Base-by-base conservation (phyloP, 2,329 filamentous ascomycete genomes). In the Xylogone sp. region DNA sequence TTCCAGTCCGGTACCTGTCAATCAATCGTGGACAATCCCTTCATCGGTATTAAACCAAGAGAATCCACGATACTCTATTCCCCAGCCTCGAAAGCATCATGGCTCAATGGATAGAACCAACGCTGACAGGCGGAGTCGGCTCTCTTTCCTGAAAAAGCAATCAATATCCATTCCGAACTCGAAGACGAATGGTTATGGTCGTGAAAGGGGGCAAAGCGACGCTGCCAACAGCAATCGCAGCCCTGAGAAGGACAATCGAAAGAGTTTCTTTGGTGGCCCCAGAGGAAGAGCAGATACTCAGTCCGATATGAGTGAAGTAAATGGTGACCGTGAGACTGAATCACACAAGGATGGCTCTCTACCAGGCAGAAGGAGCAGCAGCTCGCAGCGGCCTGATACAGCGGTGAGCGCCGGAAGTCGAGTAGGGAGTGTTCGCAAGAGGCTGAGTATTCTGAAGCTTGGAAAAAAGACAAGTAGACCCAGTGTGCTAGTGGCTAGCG, bases 391-490 rank as follows among this genome's bases (percentile, higher is more conserved):
- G 18, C 55, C 58, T 16, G 53, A 53, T 24, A 60, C 59, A 3
- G 46, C 53, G 3, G 53, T 49, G 43, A 57, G 57, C 49, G 53
- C 59, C 4, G 59, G 56, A n/a, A 57, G 54, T 42, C 51, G 49
- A 29, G 75, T 62, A 6, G 63, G 60, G 10, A 63, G 60, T 51
- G 64, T 68, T 27, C 57, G 60, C 46, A 67, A 66, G 53, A 50
- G 65, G 42, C 53, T 68, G 8, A 65, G 62, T 44, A 53, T 63
- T 43, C 43, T 68, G 31, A 64, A 57, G 45, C 42, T 67, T 42
- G 65, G 65, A 19, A 69, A 67, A 57, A 71, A 70, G 56, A 58
- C 47, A 16, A 69, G 67, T 52, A 68, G 63, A 47, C 53, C 54
- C 5, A 67, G 59, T 53, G 62, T 67, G 29, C 42, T 62, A 20